Evolutionary conservation across 2,329 filamentous ascomycete species (phyloP).

Genomic region (Colletotrichum cereale): DNA sequence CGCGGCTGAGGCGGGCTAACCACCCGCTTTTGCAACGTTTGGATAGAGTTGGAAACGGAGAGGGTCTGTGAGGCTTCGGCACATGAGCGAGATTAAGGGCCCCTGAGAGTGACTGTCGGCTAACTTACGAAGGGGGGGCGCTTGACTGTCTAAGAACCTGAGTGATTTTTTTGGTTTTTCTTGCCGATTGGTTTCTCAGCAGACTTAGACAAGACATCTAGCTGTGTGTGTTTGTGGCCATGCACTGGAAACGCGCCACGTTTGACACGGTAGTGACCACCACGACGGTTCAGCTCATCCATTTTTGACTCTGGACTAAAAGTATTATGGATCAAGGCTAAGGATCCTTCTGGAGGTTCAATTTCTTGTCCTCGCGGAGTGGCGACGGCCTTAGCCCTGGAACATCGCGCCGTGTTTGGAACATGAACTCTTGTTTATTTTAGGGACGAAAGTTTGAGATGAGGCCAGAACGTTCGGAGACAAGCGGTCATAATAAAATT

Average conservation of each 20-base stretch:
- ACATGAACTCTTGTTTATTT: neutral
- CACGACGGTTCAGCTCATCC: neutral
- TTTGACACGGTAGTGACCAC: neutral
- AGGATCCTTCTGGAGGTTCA: neutral
- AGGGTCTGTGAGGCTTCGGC: neutral
- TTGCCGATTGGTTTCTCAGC: neutral
- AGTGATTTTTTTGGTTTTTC: too few relatives aligned
- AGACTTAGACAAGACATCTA: neutral
- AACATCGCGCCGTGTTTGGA: neutral
- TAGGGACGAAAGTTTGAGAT: neutral
- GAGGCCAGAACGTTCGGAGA: neutral
- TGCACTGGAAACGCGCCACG: neutral
- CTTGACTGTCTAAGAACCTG: neutral
- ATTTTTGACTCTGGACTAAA: neutral
- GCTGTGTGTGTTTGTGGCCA: neutral
- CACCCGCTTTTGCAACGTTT: constrained; percentile 15
- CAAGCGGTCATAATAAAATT: neutral
- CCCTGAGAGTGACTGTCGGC: neutral
- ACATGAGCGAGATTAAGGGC: constrained; percentile 1
- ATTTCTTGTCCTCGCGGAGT: neutral
- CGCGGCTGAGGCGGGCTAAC: constrained; percentile 12
- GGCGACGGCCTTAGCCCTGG: neutral
- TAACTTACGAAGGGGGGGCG: neutral
- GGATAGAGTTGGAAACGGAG: neutral
- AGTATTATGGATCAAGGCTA: neutral